Conservation (phyloP, 345 rosid genomes). For the Eucalyptus lansdowneana region DNA sequence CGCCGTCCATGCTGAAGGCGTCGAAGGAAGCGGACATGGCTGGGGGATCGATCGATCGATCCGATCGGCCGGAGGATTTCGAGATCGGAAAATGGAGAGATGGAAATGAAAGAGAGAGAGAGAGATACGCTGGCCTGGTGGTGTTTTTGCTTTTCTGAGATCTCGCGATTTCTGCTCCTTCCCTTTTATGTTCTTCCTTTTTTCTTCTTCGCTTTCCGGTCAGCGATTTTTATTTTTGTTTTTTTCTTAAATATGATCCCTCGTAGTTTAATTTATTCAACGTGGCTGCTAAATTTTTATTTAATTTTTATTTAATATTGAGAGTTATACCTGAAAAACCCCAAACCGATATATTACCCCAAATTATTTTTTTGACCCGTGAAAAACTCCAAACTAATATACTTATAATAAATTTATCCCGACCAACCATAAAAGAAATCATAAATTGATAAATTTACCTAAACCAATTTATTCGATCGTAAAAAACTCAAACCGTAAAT, state of each 20-base stretch:
- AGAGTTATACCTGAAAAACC: accelerated
- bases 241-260: too few relatives aligned
- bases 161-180: not conserved
- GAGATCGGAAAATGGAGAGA: not conserved
- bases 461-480: too few relatives aligned
- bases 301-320: too few relatives aligned
- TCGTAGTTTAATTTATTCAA: too few relatives aligned
- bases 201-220: not conserved
- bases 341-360: accelerated
- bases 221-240: not conserved
- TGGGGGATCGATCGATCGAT: not conserved
- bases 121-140: not conserved
- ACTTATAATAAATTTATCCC: accelerated
- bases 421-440: too few relatives aligned
- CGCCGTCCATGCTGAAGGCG: not conserved
- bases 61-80: not conserved
- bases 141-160: not conserved
- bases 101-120: not conserved
- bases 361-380: accelerated
- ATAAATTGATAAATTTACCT: accelerated
- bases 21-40: not conserved
- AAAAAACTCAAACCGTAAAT: too few relatives aligned
- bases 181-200: not conserved
- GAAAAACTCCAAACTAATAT: accelerated
- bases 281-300: too few relatives aligned